Evolutionary conservation across 2,329 filamentous ascomycete genomes (phyloP).

Genomic region (Dothidotthia symphoricarpi): DNA sequence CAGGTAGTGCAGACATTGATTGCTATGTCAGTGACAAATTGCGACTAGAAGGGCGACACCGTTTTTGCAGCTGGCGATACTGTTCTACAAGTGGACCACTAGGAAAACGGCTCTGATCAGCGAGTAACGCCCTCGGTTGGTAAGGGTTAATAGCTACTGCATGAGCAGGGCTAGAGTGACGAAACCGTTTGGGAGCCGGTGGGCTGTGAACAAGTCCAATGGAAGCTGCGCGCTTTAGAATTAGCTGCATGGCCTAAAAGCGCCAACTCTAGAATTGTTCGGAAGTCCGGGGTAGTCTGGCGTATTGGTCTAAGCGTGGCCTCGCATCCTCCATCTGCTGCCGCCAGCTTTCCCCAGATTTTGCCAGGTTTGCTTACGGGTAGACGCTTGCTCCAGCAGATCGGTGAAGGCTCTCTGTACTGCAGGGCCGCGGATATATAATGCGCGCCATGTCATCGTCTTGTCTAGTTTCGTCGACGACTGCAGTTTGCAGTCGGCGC

Average conservation of each 20-base stretch:
- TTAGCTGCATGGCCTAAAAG: constrained; percentile 6
- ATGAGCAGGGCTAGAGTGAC: constrained; percentile 2
- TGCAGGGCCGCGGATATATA: constrained; percentile 4
- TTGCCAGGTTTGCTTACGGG: constrained; percentile 16
- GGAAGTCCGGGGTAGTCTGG: constrained; percentile 22
- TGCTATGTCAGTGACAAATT: constrained; percentile 4
- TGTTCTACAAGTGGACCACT: no score
- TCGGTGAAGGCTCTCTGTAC: constrained; percentile 11
- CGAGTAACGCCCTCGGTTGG: no score
- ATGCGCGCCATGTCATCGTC: constrained; percentile 2
- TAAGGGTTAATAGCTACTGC: no score
- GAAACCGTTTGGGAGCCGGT: constrained; percentile 17
- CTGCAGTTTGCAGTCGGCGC: constrained; percentile 8
- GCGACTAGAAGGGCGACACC: background rate
- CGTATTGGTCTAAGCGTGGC: constrained; percentile 7
- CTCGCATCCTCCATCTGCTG: constrained; percentile 15
- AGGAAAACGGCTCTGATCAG: no score
- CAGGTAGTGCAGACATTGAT: background rate
- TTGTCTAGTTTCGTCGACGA: constrained; percentile 1
- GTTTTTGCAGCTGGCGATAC: background rate
- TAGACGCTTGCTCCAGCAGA: constrained; percentile 9
- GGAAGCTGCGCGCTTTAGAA: constrained; percentile 2
- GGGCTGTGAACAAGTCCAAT: constrained; percentile 21
- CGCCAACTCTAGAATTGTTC: constrained; percentile 17
- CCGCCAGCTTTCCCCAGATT: constrained; percentile 28